Evolutionary conservation across 2,329 filamentous ascomycete genomes (phyloP), one percentile per base, ranked within the genome.

Genomic region (Bipolaris gigantea): DNA sequence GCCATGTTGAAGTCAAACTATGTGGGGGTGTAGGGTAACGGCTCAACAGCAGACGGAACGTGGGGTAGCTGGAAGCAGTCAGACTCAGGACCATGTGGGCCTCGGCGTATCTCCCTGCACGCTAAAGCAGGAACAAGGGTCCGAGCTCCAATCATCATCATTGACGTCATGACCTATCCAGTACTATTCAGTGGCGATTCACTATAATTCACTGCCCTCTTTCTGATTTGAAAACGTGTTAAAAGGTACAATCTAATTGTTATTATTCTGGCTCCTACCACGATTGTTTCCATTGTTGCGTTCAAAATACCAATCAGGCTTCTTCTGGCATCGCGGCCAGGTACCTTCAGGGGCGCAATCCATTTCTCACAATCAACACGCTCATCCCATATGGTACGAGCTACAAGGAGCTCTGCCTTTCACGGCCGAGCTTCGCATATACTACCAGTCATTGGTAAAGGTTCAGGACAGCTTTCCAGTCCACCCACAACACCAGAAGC

Each of bases 391-490:
- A 75, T 75, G 73, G 60, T 56, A 41, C 66, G 72, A 56, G 58
- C 63, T 39, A 74, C 73, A 1, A 62, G 70, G 45, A 63, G 69
- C 41, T 66, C 69, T n/a, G 56, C 55, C 13, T 56, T 62, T 25
- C 65, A 57, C 50, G 45, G 53, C 18, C 43, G 58, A 32, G 46
- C 59, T 27, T 49, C 55, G 36, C 53, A 55, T 27, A 38, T 51
- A 35, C 23, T 59, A 3, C 11, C 54, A 19, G 51, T 50, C 15
- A 34, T 53, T 36, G 59, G 58, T 10, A 27, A 60, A 21, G 68
- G 73, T 27, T 64, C 71, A 16, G 59, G 72, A 36, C 75, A 80
- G 54, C 62, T 78, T 3, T 78, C 77, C 30, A 80, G 76, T 57
- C 74, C 76, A 47, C 74, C 76, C 16, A 59, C 69, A 38, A 79